These are phyloP conservation scores for Lasiodiplodia sp. DNA, from an alignment of 2,329 filamentous ascomycete species.

Conservation along the genomic window DNA sequence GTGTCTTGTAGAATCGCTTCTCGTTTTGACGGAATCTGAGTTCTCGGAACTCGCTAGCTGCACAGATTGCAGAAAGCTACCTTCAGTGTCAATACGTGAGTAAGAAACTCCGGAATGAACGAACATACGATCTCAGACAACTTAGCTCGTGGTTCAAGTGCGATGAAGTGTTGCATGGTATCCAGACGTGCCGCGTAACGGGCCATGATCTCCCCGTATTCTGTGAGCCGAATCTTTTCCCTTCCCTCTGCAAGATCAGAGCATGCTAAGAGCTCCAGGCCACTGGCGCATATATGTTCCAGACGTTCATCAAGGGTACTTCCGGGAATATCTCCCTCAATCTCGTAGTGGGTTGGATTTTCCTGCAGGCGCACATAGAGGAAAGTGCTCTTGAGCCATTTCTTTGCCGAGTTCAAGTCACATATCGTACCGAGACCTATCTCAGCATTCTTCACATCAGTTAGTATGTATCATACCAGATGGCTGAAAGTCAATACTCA, in stretches of 20 bases:
- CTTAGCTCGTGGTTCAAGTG: conserved; percentile 55
- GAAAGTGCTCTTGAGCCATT: conserved; percentile 81
- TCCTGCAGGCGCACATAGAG: conserved; percentile 75
- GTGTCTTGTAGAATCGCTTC: conserved; percentile 71
- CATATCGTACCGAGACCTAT: conserved; percentile 77
- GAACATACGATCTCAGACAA: conserved; percentile 72
- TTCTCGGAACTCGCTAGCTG: conserved; percentile 76
- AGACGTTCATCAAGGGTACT: conserved; percentile 68
- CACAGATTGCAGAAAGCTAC: conserved; percentile 71
- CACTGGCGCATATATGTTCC: conserved; percentile 73
- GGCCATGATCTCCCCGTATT: conserved; percentile 82
- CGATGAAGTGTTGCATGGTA: conserved; percentile 77
- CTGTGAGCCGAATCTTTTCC: conserved; percentile 66
- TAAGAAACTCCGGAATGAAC: background rate
- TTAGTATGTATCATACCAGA: background rate
- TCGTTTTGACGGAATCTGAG: conserved; percentile 75
- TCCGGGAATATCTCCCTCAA: conserved; percentile 61
- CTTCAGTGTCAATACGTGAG: background rate
- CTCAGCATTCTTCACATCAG: conserved; percentile 70
- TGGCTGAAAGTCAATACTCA: conserved; percentile 31
- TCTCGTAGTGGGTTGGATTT: conserved; percentile 74
- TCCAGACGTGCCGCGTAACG: conserved; percentile 81
- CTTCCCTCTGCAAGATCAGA: conserved; percentile 61
- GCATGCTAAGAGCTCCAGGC: conserved; percentile 70
- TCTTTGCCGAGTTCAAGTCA: conserved; percentile 69